A percentile compares a stretch with the other conserved stretches of the same genome.
phyloP scores from a whole-genome alignment of 768 basidiomycete genomes.

The Lentinula lateritia region DNA sequence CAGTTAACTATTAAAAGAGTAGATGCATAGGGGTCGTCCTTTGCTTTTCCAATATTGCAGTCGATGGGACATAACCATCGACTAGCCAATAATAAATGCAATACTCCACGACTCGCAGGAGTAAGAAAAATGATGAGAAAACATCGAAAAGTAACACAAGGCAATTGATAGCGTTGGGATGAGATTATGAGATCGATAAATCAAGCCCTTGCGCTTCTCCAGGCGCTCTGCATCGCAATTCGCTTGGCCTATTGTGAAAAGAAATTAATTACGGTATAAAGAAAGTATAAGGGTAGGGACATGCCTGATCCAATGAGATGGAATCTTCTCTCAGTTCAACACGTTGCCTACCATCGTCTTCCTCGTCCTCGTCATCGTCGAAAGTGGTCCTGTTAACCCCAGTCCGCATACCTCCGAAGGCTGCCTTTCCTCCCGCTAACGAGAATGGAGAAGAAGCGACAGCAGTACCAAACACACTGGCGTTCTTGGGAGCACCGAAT shows the following conservation, averaged over 20 bases:
- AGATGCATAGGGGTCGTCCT: neutral
- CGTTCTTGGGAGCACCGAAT: slow-evolving; percentile 69
- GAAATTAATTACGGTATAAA: slow-evolving; percentile 1
- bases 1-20: neutral
- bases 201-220: slow-evolving; percentile 65
- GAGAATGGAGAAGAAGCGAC: slow-evolving; percentile 79
- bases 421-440: slow-evolving; percentile 72
- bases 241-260: slow-evolving; percentile 56
- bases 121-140: neutral
- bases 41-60: neutral
- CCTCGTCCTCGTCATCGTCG: slow-evolving; percentile 70
- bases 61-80: neutral
- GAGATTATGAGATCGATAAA: neutral
- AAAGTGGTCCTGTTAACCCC: slow-evolving; percentile 27
- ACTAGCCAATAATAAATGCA: neutral
- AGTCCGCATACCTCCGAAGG: slow-evolving; percentile 73
- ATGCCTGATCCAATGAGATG: slow-evolving; percentile 90
- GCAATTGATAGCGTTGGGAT: neutral
- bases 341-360: slow-evolving; percentile 58
- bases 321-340: slow-evolving; percentile 78
- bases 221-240: slow-evolving; percentile 87
- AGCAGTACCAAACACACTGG: slow-evolving; percentile 81
- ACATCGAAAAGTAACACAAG: neutral
- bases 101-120: neutral
- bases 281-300: slow-evolving; percentile 13